Percentiles rank a stretch among this genome's conserved stretches.
These are phyloP conservation scores for Hypoxylon sp. DNA, from an alignment of 2,329 filamentous ascomycete genomes.

Conservation along the genomic window DNA sequence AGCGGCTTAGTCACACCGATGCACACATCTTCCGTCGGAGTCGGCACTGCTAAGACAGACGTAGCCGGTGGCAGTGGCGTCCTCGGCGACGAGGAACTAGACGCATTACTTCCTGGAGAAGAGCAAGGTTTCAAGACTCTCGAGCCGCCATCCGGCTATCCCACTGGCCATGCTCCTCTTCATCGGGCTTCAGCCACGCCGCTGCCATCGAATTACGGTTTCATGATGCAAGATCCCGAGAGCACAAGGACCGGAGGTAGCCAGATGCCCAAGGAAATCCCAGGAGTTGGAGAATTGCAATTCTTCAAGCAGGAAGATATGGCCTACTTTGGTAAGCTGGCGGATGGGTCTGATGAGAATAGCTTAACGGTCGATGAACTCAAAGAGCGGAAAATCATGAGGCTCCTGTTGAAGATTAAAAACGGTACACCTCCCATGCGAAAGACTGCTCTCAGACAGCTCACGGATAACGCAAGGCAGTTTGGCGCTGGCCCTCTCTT, in stretches of 20 bases:
- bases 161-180: slow-evolving; percentile 80
- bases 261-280: slow-evolving; percentile 93
- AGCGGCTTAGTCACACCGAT: slow-evolving; percentile 82
- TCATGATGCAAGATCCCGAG: slow-evolving; percentile 97
- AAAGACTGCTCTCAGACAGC: slow-evolving; percentile 95
- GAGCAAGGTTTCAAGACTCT: slow-evolving; percentile 93
- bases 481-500: slow-evolving; percentile 95
- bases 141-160: slow-evolving; percentile 91
- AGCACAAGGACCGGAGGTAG: slow-evolving; percentile 85
- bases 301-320: slow-evolving; percentile 99
- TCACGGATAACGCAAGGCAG: slow-evolving; percentile 96
- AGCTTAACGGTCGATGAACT: slow-evolving; percentile 92
- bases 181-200: slow-evolving; percentile 81
- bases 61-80: slow-evolving; percentile 82
- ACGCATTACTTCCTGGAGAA: slow-evolving; percentile 88
- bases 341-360: slow-evolving; percentile 93
- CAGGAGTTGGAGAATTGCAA: slow-evolving; percentile 93
- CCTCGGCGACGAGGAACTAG: slow-evolving; percentile 92
- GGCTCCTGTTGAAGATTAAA: slow-evolving; percentile 96
- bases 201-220: slow-evolving; percentile 79
- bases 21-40: slow-evolving; percentile 73
- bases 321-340: slow-evolving; percentile 97
- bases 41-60: slow-evolving; percentile 74
- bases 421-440: slow-evolving; percentile 98
- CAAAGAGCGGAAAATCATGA: slow-evolving; percentile 99